Percentiles rank a stretch among this genome's conserved stretches.
These are phyloP conservation scores for Thalia dealbata DNA, from an alignment of 176 grass and related monocot species.

Conservation along the genomic window DNA sequence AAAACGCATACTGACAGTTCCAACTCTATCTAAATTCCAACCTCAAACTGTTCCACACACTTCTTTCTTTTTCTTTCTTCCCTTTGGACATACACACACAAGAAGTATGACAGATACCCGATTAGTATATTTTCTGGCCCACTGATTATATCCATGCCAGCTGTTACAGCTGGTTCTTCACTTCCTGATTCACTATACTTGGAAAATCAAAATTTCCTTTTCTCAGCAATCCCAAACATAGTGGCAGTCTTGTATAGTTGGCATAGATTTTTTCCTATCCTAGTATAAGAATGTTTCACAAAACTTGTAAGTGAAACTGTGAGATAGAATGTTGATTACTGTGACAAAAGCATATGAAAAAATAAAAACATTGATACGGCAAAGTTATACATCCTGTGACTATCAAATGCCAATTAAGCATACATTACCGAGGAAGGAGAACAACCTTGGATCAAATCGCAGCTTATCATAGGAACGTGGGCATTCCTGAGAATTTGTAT, in stretches of 20 bases:
- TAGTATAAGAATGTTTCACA: neutral
- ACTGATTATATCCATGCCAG: neutral
- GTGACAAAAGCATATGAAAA: neutral
- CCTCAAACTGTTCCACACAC: neutral
- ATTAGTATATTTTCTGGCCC: neutral
- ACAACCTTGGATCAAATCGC: slow-evolving; percentile 72
- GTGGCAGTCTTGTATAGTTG: neutral
- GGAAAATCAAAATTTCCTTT: neutral
- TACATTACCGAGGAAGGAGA: neutral
- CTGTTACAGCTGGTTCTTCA: neutral
- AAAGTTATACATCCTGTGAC: neutral
- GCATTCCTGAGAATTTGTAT: slow-evolving; percentile 58
- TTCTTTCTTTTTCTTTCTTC: neutral
- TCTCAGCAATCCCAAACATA: neutral
- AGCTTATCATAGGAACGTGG: slow-evolving; percentile 85
- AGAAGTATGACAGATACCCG: neutral
- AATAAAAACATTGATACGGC: neutral
- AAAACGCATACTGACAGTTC: too few relatives aligned
- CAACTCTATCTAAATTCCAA: neutral
- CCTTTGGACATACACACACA: neutral
- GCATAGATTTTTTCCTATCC: neutral
- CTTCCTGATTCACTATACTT: neutral
- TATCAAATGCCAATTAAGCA: neutral
- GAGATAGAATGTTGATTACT: neutral
- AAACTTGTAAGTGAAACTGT: neutral